Evolutionary conservation across 495 filamentous ascomycete genomes (phyloP), one percentile per base, ranked within the genome.

Genomic region (Hypoxylon crocopeplum): DNA sequence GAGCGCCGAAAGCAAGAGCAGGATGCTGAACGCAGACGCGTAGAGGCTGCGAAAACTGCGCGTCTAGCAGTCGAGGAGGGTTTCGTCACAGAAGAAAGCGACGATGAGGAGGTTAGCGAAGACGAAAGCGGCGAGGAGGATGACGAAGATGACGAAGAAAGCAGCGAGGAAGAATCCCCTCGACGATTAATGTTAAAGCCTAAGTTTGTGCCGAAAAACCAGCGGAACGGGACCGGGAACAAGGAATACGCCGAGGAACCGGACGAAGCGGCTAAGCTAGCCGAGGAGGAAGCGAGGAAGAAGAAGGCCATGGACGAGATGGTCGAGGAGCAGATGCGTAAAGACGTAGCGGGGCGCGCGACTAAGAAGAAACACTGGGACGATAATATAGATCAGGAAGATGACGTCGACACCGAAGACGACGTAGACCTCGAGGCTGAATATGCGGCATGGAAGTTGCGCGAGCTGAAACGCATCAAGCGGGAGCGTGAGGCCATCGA

Each of bases 371-470:
- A 87, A 64, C 84, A 88, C 50, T 96, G 91, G 91, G 92, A 96
- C 63, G 91, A 96, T 59, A 88, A 91, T 51, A 85, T 89, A 8
- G 81, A 87, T n/a, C 83, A 82, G 10, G 86, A 82, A 17, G 90
- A 96, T 56, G 87, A 88, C 37, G 86, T 97, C 17, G 90, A 97
- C 66, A 92, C 95, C 61, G 87, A 82, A 6, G 94, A 99, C 69
- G 90, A 83, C 20, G 54, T 95, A 4, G 93, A 98, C 69, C 88
- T 90, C 0, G 93, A 92, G 61, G 91, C 90, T 1, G 94, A 99
- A 68, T 85, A 86, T 30, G 91, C 92, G 8, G 90, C 91, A 0
- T 99, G 94, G 94, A 96, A 96, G 68, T 79, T 98, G 37, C 86
- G 94, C 33, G 94, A 99, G 73, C 75, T 99, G 22, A 87, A 88